Evolutionary conservation across 2,329 filamentous ascomycete species (phyloP), one percentile per base, ranked within the genome.

Genomic region (Fusarium agapanthi): DNA sequence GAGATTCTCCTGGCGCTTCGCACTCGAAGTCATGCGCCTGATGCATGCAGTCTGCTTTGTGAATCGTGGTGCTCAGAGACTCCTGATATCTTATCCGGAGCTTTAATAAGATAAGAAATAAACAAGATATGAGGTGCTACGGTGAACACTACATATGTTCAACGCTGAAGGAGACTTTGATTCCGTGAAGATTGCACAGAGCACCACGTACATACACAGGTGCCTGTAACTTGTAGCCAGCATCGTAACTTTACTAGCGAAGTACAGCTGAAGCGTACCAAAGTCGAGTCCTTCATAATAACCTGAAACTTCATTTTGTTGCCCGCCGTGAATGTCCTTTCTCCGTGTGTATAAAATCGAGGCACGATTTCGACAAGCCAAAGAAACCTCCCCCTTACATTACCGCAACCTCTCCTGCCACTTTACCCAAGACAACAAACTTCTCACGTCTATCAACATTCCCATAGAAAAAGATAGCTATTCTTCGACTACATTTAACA

Each of bases 131-230:
- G 15, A 26, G 5, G 3, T 18, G 9, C 0, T 2, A 16, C n/a
- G n/a, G n/a, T 16, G 15, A 30, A 4, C 11, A 1, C 16, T 47
- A 6, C 13, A n/a, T 18, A 0, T 18, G 13, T 10, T 3, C 11
- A 48, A 5, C 7, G 15, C 12, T 32, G 16, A 13, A 24, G 7
- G 15, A 18, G 28, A 11, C 12, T 14, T 9, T 11, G 30, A 34
- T 32, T 24, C 16, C 12, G 11, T 50, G 8, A 5, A 24, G 14
- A 50, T 24, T 5, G 30, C 22, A 24, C 7, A 18, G 47, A 13
- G 28, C 47, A 24, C 11, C 2, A 18, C 15, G 7, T 34, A 10
- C 16, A 34, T 14, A 7, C 8, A 50, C 30, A 34, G 22, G 15
- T 4, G 7, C 22, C 15, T 1, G 22, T 10, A 32, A 32, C 45